These are phyloP conservation scores for Magnusiomyces paraingens DNA, from an alignment of 1,139 yeast genomes.

Conservation along the genomic window DNA sequence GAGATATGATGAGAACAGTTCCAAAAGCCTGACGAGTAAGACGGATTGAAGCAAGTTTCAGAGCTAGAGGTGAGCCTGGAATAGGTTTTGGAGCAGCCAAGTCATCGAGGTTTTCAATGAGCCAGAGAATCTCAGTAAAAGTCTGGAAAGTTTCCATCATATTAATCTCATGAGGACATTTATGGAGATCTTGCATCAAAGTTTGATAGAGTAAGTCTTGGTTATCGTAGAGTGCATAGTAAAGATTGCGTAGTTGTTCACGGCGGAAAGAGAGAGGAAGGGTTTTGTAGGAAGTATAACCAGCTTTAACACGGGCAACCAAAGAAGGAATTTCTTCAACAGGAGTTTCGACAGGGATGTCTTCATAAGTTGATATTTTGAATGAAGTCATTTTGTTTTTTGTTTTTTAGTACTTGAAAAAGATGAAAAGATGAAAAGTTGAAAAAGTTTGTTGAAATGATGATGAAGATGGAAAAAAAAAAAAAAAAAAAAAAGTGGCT, in stretches of 20 bases:
- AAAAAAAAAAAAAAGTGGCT: neutral
- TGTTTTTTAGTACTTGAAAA: neutral
- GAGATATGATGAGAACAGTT: conserved; percentile 65
- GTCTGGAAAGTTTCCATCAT: conserved; percentile 50
- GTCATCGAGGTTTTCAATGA: conserved; percentile 52
- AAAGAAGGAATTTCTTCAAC: conserved; percentile 44
- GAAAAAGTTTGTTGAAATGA: too few species aligned
- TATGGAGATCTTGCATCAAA: conserved; percentile 57
- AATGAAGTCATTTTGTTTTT: neutral
- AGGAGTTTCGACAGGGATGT: conserved; percentile 36
- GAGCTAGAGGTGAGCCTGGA: conserved; percentile 20
- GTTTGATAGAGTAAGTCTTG: conserved; percentile 52
- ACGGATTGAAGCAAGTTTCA: conserved; percentile 42
- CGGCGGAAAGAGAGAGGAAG: conserved; percentile 52
- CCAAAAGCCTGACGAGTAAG: conserved; percentile 72
- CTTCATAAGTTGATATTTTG: conserved; percentile 9
- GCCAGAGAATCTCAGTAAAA: conserved; percentile 51
- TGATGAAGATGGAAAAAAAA: neutral
- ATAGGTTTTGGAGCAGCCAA: conserved; percentile 53
- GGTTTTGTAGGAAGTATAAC: conserved; percentile 47
- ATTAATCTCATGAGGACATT: conserved; percentile 55
- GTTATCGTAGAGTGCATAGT: conserved; percentile 59
- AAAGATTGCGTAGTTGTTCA: conserved; percentile 60
- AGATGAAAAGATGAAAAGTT: too few species aligned
- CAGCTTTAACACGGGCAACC: conserved; percentile 39